Evolutionary conservation across 805 yeast species (phyloP), one percentile per base, ranked within the genome.

Genomic region (Ogataea populi-albae): DNA sequence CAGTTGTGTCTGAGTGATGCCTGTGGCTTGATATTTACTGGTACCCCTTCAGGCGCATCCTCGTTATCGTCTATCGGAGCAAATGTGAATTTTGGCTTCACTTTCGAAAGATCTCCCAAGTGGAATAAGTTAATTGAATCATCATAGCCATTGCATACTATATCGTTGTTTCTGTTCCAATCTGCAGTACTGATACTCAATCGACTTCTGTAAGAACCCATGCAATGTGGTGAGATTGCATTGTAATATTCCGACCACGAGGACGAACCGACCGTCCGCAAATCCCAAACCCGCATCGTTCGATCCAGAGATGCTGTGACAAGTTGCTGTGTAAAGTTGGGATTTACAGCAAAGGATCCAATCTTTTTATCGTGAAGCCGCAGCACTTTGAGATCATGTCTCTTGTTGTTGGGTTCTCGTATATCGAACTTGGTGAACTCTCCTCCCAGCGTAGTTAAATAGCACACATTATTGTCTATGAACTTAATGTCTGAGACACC

Each of bases 101-200:
- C 34, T 22, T 61, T 55, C 2, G 62, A 49, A 1, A 52, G 45
- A 14, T 50, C 57, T 1, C 66, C 68, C 20, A 80, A 67, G 46
- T 79, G 77, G 58, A 89, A 87, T 4, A 91, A 60, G 45, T 82
- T 73, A 23, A 91, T 73, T 0, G 86, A 79, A 52, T 89, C 91
- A 54, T 86, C 98, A 53, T 91, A 91, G 1, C 98, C 97, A 57
- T 93, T 91, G 59, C 95, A 85, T 0, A 93, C 96, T 31, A 91
- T 66, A 37, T 74, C 76, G 35, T 75, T 75, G 17, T 76, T 73
- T 10, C 66, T 54, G 52, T 80, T 84, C 86, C 95, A 91, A 35
- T 88, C 94, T 0, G 88, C 85, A 17, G 84, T 77, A 31, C 94
- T 83, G 2, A 93, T 77, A 35, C 96, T 86, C 23, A 93, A 65